Conservation (phyloP, 2,329 filamentous ascomycete genomes). For the Lasiodiplodia theobromae region DNA sequence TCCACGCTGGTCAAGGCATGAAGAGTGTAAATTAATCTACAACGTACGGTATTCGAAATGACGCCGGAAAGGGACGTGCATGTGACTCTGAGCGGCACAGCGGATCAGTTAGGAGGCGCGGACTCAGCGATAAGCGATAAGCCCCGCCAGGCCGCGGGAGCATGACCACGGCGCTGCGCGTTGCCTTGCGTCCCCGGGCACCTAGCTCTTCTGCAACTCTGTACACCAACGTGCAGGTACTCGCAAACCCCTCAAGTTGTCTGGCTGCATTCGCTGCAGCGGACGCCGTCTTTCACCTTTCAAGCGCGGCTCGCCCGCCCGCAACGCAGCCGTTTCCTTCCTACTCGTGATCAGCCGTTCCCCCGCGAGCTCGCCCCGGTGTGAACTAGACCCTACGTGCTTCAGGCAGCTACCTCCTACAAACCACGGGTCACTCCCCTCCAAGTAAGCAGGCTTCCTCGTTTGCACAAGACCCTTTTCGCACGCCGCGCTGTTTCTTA, state of each 20-base stretch:
- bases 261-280: not conserved
- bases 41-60: constrained; percentile 12
- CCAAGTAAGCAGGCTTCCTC: constrained; percentile 27
- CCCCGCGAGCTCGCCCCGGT: constrained; percentile 24
- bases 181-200: constrained; percentile 29
- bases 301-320: not conserved
- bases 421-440: constrained; percentile 17
- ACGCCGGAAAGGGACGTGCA: not conserved
- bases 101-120: not conserved
- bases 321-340: constrained; percentile 16
- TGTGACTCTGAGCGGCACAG: constrained; percentile 13
- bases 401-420: constrained; percentile 19
- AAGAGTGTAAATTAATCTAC: constrained; percentile 30
- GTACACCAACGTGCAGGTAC: constrained; percentile 14
- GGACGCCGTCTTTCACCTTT: not conserved
- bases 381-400: constrained; percentile 17
- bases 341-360: constrained; percentile 23
- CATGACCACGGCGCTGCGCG: constrained; percentile 26
- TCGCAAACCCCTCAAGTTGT: not conserved
- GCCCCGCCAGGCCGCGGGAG: constrained; percentile 24
- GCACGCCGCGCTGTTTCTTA: constrained; percentile 19
- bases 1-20: constrained; percentile 17
- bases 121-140: constrained; percentile 23
- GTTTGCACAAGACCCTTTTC: constrained; percentile 3
- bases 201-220: constrained; percentile 2